phyloP scores from a whole-genome alignment of 1,139 yeast genomes.

The Taiozyma sp. region DNA sequence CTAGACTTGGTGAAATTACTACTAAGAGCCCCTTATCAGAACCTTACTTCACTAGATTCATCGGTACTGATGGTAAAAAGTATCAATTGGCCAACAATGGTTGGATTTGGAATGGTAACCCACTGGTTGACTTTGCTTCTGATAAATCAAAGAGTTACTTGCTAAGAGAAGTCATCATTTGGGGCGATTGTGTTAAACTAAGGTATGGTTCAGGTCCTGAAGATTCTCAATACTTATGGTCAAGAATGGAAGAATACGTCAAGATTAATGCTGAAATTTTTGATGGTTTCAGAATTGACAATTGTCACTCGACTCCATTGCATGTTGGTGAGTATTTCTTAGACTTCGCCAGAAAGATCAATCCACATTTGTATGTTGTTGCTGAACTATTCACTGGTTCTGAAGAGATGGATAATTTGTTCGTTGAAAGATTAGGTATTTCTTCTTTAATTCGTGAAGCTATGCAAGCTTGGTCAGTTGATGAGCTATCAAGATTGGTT shows the following conservation, averaged over 20 bases:
- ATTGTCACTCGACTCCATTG: constrained; percentile 92
- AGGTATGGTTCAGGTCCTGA: constrained; percentile 72
- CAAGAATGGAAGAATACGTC: constrained; percentile 77
- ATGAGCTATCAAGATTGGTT: constrained; percentile 78
- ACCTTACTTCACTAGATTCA: constrained; percentile 78
- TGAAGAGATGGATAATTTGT: constrained; percentile 82
- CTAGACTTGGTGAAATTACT: constrained; percentile 64
- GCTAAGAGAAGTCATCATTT: constrained; percentile 88
- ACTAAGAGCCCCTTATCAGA: constrained; percentile 62
- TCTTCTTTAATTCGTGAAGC: constrained; percentile 91
- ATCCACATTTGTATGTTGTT: constrained; percentile 85
- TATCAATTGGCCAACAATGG: constrained; percentile 91
- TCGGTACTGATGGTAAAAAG: constrained; percentile 42
- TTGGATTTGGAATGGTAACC: constrained; percentile 98
- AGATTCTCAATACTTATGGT: constrained; percentile 89
- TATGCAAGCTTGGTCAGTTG: constrained; percentile 92
- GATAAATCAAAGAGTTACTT: constrained; percentile 71
- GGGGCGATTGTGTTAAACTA: constrained; percentile 97
- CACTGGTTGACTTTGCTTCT: constrained; percentile 90
- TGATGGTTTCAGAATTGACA: constrained; percentile 89
- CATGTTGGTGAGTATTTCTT: constrained; percentile 88
- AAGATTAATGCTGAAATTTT: constrained; percentile 69
- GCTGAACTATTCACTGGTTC: constrained; percentile 95
- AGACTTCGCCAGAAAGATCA: constrained; percentile 80
- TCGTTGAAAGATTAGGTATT: constrained; percentile 86